Evolutionary conservation across 371 early-diverging fungal genomes (phyloP), one percentile per base, ranked within the genome.

Genomic region (Zychaea mexicana): DNA sequence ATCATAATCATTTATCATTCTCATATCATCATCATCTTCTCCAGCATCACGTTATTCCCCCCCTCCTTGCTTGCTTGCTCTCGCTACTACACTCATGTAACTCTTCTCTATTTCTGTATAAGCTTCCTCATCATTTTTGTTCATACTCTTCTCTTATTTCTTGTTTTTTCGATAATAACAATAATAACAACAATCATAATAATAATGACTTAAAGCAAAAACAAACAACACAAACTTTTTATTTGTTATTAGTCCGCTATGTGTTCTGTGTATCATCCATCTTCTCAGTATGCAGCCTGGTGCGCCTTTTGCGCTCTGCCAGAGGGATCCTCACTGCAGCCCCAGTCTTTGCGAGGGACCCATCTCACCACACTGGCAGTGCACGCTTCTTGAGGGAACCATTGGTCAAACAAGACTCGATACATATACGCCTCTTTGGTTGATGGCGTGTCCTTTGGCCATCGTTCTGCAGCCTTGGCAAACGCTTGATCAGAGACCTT

Each of bases 361-460:
- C 98, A 98, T 66, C 96, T 78, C 7, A 95, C 94, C 17, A 97
- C 97, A 49, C 90, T 91, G 69, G 88, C 85, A 61, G 91, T 79
- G 78, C 95, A 96, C 24, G 92, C 92, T 64, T 90, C 84, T 79
- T 95, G 91, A 57, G 98, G 96, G 87, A 91, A 98, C 80, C 86
- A 87, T 71, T 89, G 83, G 72, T 97, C 96, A 85, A 98, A 98
- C 71, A 94, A 71, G 67, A 88, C 85, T 52, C 98, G 87, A 83
- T 94, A 97, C 89, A 91, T 92, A 73, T 92, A 96, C 4, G 95
- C 98, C 82, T 98, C 98, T 85, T 96, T 96, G 53, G 96, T 96
- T 42, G 87, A 83, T 55, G 98, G 98, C 8, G 94, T 91, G 67
- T 98, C 97, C 65, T 88, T 80, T 36, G 92, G 84, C 90, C 91